Evolutionary conservation across 257 asterid species (phyloP), one percentile per base, ranked within the genome.

Genomic region (Ophiorrhiza pumila): DNA sequence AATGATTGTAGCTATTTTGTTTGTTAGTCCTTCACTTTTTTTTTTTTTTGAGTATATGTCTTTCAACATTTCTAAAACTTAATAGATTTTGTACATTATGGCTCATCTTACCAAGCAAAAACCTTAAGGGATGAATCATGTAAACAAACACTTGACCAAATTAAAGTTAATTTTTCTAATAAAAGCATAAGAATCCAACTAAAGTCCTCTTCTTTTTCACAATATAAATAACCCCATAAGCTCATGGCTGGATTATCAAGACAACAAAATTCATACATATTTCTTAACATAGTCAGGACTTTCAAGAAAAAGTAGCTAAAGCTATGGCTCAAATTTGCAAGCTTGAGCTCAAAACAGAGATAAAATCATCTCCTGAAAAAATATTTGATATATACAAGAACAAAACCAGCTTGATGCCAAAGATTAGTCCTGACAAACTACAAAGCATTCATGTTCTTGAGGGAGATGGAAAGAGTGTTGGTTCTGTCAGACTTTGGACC

Each of bases 401-500:
- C 63, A 83, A 81, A 77, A 50, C 73, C 50, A 27, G 59, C 76
- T 84, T 87, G 59, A 74, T 87, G 84, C 87, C 88, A 46, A 66
- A 56, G 29, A 85, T 87, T 34, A 49, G 83, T 41, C 87, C 90
- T 4, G 58, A 69, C 71, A 85, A 83, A 73, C n/a, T 85, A 27
- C 76, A 61, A 22, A 87, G 88, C 76, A 71, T 87, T 49, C 34
- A 69, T 63, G 85, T 87, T 3, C 65, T 82, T 47, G 65, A 83
- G 71, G 90, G 93, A 39, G 89, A 85, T 75, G 87, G 88, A 56
- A 81, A 68, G 62, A 74, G 78, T 46, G 69, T 81, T 11, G 92
- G 91, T 27, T 86, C 89, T 46, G 67, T 84, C 56, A 72, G 87
- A 74, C 84, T 83, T 22, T 85, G 89, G 92, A 87, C 86, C 47